These are phyloP conservation scores for Solanum stenotomum DNA, from an alignment of 257 asterid genomes.

Conservation along the genomic window DNA sequence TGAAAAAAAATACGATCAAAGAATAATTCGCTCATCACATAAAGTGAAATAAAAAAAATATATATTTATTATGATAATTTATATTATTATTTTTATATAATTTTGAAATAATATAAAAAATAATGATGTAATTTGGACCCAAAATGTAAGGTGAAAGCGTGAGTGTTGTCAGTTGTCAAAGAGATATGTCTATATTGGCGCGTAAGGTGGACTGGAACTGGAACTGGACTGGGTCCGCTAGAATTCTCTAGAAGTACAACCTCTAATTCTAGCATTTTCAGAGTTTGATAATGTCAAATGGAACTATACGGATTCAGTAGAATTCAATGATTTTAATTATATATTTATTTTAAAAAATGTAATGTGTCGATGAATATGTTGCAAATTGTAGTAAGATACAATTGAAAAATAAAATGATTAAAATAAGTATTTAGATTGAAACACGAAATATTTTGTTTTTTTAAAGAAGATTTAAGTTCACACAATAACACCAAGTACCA, in stretches of 20 bases:
- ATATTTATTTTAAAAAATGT: too few relatives aligned
- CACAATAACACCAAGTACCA: neutral
- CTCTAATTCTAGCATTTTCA: neutral
- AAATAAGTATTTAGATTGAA: neutral
- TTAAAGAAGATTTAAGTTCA: too few relatives aligned
- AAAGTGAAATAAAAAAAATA: too few relatives aligned
- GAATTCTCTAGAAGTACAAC: neutral
- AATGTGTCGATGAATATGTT: neutral
- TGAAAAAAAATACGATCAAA: too few relatives aligned
- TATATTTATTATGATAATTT: too few relatives aligned
- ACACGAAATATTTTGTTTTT: too few relatives aligned
- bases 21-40: neutral
- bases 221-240: neutral
- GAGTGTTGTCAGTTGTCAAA: neutral
- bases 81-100: too few relatives aligned
- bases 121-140: too few relatives aligned
- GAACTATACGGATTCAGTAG: fast-evolving
- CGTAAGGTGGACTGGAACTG: constrained; percentile 1
- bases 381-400: too few relatives aligned
- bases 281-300: neutral
- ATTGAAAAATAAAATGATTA: too few relatives aligned
- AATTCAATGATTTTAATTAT: too few relatives aligned
- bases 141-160: neutral
- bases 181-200: constrained; percentile 21
- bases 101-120: too few relatives aligned